These are phyloP conservation scores for Penicillium pulvis DNA, from an alignment of 495 filamentous ascomycete species.

Conservation along the genomic window DNA sequence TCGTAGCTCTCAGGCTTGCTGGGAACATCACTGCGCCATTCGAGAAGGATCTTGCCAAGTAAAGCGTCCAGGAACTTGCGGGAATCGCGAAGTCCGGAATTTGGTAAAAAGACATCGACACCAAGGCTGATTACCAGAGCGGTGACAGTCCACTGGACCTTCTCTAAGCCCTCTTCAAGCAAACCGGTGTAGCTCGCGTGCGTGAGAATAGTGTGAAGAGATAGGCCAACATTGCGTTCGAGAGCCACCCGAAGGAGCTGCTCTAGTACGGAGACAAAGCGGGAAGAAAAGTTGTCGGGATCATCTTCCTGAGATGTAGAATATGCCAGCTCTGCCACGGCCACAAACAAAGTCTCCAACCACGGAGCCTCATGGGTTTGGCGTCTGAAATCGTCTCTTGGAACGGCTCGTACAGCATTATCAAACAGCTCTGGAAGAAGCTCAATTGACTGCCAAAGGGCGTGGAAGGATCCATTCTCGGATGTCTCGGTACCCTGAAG, in stretches of 20 bases:
- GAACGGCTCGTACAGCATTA: conserved; percentile 56
- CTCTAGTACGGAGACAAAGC: conserved; percentile 42
- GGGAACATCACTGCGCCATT: conserved; percentile 33
- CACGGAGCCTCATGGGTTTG: conserved; percentile 62
- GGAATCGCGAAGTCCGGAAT: conserved; percentile 46
- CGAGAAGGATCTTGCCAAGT: conserved; percentile 40
- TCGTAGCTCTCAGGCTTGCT: conserved; percentile 24
- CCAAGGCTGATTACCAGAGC: conserved; percentile 64
- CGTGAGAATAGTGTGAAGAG: conserved; percentile 47
- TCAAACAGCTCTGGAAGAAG: conserved; percentile 32
- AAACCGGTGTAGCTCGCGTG: conserved; percentile 49
- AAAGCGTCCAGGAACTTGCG: conserved; percentile 44
- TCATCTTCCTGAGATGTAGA: conserved; percentile 42
- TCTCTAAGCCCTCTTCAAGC: conserved; percentile 34
- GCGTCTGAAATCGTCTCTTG: conserved; percentile 54
- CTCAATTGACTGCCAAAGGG: conserved; percentile 35
- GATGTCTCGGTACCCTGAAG: conserved; percentile 13
- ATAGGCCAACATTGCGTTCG: conserved; percentile 43
- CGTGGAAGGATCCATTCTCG: conserved; percentile 15
- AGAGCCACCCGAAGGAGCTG: conserved; percentile 46
- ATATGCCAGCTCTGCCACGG: conserved; percentile 49
- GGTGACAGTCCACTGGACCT: conserved; percentile 63
- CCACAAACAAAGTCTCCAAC: conserved; percentile 66
- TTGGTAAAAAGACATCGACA: conserved; percentile 68
- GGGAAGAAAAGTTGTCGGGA: conserved; percentile 27